phyloP scores from a whole-genome alignment of 2,329 filamentous ascomycete genomes.

The Fusarium brevicatenulatum region DNA sequence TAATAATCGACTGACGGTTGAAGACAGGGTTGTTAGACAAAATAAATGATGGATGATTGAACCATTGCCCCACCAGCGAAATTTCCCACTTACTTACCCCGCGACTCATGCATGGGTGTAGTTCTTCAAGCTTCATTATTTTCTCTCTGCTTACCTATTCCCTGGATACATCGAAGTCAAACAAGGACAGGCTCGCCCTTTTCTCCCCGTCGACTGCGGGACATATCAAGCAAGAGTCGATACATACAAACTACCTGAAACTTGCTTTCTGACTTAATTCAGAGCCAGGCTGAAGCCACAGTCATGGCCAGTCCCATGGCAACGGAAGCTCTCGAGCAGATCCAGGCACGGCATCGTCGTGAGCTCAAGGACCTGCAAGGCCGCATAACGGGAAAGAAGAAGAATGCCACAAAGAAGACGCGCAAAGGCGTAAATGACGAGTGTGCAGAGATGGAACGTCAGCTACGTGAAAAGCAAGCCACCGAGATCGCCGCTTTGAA shows the following conservation, averaged over 20 bases:
- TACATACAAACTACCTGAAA: not conserved
- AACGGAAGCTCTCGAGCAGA: constrained; percentile 73
- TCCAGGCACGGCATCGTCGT: constrained; percentile 84
- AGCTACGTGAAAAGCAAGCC: constrained; percentile 73
- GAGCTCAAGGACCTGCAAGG: constrained; percentile 88
- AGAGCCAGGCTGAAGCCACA: not conserved
- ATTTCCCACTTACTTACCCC: constrained; percentile 30
- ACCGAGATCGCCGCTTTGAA: constrained; percentile 63
- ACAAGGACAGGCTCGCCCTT: not conserved
- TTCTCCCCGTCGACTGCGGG: not conserved
- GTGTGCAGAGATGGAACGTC: constrained; percentile 75
- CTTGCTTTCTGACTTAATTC: not conserved
- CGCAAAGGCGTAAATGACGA: constrained; percentile 80
- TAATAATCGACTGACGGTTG: not conserved
- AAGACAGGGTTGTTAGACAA: not conserved
- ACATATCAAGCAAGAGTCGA: not conserved
- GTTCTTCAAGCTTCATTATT: constrained; percentile 4
- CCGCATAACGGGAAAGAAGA: constrained; percentile 94
- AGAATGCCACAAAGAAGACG: constrained; percentile 90
- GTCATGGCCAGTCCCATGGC: constrained; percentile 43
- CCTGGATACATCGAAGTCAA: not conserved
- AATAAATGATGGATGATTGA: constrained; percentile 14
- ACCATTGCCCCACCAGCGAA: constrained; percentile 21
- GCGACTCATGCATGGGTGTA: constrained; percentile 6
- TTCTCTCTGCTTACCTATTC: not conserved